These are phyloP conservation scores for Phaeophleospora eucalypticola DNA, from an alignment of 2,329 filamentous ascomycete genomes.

Conservation along the genomic window DNA sequence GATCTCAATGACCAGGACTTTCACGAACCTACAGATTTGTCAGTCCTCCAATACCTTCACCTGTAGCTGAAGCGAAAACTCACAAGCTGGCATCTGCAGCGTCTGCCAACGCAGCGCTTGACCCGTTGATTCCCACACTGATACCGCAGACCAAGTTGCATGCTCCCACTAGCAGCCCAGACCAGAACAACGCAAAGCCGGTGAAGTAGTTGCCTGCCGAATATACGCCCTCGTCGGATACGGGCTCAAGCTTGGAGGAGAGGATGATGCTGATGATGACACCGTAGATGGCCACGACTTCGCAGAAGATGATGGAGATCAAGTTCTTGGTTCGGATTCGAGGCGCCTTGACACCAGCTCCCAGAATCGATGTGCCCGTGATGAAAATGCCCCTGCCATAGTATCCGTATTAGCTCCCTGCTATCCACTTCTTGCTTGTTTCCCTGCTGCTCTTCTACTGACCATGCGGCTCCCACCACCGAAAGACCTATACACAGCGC, in stretches of 20 bases:
- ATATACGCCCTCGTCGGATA: slow-evolving; percentile 62
- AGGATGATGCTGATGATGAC: slow-evolving; percentile 99
- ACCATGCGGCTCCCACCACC: slow-evolving; percentile 97
- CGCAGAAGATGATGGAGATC: slow-evolving; percentile 99
- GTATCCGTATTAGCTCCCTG: slow-evolving; percentile 17
- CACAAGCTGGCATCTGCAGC: slow-evolving; percentile 87
- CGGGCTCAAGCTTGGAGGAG: slow-evolving; percentile 73
- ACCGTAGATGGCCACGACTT: slow-evolving; percentile 99
- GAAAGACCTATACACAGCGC: slow-evolving; percentile 92
- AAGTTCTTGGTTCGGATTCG: slow-evolving; percentile 99
- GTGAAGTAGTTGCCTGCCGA: slow-evolving; percentile 84
- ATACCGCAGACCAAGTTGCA: slow-evolving; percentile 97
- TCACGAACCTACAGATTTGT: slow-evolving; percentile 72
- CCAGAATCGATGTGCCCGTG: slow-evolving; percentile 94
- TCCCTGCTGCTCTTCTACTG: slow-evolving; percentile 13
- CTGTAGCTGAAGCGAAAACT: slow-evolving; percentile 36
- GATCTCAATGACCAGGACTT: slow-evolving; percentile 98
- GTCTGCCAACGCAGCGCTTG: slow-evolving; percentile 91
- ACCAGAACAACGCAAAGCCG: slow-evolving; percentile 94
- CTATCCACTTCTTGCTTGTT: neutral
- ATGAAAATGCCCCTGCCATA: slow-evolving; percentile 89
- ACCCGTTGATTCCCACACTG: slow-evolving; percentile 96
- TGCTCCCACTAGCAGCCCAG: slow-evolving; percentile 85
- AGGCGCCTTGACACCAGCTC: slow-evolving; percentile 92
- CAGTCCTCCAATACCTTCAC: slow-evolving; percentile 3